Evolutionary conservation across 805 yeast genomes (phyloP).

Genomic region (Wickerhamomyces queroliae): DNA sequence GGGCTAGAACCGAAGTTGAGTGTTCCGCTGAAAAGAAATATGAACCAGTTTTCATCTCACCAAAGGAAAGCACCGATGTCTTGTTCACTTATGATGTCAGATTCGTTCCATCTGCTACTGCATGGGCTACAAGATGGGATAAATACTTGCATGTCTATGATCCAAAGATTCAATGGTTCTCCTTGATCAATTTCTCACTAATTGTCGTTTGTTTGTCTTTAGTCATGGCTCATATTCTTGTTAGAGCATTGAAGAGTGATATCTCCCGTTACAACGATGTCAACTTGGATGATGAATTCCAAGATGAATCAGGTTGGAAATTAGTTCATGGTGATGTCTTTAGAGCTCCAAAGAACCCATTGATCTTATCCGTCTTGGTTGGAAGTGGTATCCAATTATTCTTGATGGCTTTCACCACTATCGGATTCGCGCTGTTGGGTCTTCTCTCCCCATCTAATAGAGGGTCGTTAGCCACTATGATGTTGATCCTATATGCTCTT

Average conservation of each 20-base stretch:
- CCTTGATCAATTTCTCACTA: constrained; percentile 79
- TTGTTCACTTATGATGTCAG: constrained; percentile 77
- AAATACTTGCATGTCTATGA: constrained; percentile 87
- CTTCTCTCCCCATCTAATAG: constrained; percentile 90
- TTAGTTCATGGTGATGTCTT: constrained; percentile 93
- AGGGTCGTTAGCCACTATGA: constrained; percentile 87
- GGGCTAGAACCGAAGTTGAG: constrained; percentile 33
- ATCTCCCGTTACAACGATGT: constrained; percentile 85
- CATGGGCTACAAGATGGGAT: constrained; percentile 99
- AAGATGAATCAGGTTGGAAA: constrained; percentile 97
- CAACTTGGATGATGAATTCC: constrained; percentile 78
- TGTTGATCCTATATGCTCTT: constrained; percentile 77
- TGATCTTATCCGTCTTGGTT: constrained; percentile 70
- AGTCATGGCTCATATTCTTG: constrained; percentile 71
- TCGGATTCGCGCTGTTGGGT: constrained; percentile 82
- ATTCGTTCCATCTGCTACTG: constrained; percentile 63
- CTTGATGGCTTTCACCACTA: constrained; percentile 66
- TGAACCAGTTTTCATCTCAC: constrained; percentile 42
- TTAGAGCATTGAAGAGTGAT: constrained; percentile 78
- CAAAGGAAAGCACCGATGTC: constrained; percentile 51
- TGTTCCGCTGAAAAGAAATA: constrained; percentile 25
- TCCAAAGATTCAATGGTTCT: constrained; percentile 94
- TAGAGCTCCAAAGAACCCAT: constrained; percentile 68
- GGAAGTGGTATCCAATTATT: constrained; percentile 88
- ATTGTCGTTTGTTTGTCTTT: constrained; percentile 73